phyloP scores from a whole-genome alignment of 768 basidiomycete genomes.

The Termitomyces sp. region DNA sequence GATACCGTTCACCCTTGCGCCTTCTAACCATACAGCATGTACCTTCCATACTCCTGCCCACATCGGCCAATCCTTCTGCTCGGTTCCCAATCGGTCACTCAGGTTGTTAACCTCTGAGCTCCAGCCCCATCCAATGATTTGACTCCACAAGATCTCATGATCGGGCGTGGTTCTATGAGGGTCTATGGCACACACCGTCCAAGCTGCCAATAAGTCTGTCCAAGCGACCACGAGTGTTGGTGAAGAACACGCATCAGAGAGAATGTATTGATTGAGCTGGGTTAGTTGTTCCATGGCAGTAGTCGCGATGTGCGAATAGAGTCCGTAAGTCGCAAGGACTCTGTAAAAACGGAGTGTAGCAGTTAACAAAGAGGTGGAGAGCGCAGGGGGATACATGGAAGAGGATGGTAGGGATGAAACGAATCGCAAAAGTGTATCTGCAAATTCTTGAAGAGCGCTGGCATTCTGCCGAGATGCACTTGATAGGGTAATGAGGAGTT shows the following conservation, averaged over 20 bases:
- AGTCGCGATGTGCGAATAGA: conserved; percentile 67
- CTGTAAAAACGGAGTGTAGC: conserved; percentile 63
- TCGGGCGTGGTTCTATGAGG: conserved; percentile 84
- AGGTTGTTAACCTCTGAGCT: conserved; percentile 48
- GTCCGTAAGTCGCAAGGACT: conserved; percentile 70
- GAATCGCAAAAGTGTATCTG: conserved; percentile 73
- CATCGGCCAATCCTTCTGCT: conserved; percentile 28
- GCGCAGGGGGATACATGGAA: conserved; percentile 36
- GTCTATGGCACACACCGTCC: conserved; percentile 84
- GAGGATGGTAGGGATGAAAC: conserved; percentile 50
- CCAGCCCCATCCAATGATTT: conserved; percentile 80
- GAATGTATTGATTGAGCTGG: conserved; percentile 44
- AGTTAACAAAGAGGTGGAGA: conserved; percentile 46
- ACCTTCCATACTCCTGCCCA: conserved; percentile 55
- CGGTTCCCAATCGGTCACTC: conserved; percentile 27
- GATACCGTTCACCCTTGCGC: conserved; percentile 67
- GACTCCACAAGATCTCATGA: conserved; percentile 90
- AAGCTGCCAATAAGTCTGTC: conserved; percentile 58
- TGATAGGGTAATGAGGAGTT: conserved; percentile 55
- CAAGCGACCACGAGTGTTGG: conserved; percentile 44
- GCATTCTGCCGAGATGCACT: conserved; percentile 70
- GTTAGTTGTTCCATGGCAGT: conserved; percentile 58
- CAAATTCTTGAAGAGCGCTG: conserved; percentile 44
- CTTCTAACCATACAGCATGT: conserved; percentile 71
- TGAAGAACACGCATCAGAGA: conserved; percentile 34